Conservation (phyloP, 2,329 filamentous ascomycete species). For the Verticillium albo-atrum region DNA sequence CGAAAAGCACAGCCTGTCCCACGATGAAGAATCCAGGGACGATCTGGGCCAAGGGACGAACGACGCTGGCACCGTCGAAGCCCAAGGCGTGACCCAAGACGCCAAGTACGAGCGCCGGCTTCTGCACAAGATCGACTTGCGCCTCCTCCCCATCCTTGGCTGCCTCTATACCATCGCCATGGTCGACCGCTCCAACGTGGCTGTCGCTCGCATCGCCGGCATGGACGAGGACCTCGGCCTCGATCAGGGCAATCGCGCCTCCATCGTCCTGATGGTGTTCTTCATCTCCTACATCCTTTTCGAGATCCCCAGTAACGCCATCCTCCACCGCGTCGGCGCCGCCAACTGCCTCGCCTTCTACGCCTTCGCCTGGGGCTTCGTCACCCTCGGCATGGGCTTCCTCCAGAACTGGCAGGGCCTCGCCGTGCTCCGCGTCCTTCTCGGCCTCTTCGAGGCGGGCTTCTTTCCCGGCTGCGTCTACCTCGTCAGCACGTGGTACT, state of each 20-base stretch:
- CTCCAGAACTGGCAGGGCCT: slow-evolving; percentile 19
- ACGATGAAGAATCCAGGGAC: background rate
- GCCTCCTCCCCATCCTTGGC: slow-evolving; percentile 21
- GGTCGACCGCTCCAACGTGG: slow-evolving; percentile 24
- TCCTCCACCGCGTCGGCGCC: slow-evolving; percentile 23
- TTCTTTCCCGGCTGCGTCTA: slow-evolving; percentile 40
- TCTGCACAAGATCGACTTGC: slow-evolving; percentile 28
- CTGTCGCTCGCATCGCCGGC: slow-evolving; percentile 25
- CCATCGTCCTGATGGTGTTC: slow-evolving; percentile 21
- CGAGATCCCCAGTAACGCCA: slow-evolving; percentile 23
- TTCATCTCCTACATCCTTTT: slow-evolving; percentile 26
- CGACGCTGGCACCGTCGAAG: background rate
- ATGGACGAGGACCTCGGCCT: slow-evolving; percentile 25
- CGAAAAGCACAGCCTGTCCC: background rate
- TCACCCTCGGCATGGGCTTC: slow-evolving; percentile 25
- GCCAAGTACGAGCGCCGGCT: slow-evolving; percentile 3
- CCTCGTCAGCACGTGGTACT: slow-evolving; percentile 28
- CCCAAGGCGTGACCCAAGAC: background rate
- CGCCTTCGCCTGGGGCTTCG: slow-evolving; percentile 25
- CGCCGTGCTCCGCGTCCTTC: slow-evolving; percentile 32
- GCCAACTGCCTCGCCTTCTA: slow-evolving; percentile 21
- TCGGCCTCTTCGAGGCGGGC: slow-evolving; percentile 37
- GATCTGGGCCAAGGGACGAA: background rate
- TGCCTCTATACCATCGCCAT: slow-evolving; percentile 21
- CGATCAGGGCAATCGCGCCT: slow-evolving; percentile 26